Conservation (phyloP, 2,329 filamentous ascomycete genomes). For the Trichoderma brevicompactum region DNA sequence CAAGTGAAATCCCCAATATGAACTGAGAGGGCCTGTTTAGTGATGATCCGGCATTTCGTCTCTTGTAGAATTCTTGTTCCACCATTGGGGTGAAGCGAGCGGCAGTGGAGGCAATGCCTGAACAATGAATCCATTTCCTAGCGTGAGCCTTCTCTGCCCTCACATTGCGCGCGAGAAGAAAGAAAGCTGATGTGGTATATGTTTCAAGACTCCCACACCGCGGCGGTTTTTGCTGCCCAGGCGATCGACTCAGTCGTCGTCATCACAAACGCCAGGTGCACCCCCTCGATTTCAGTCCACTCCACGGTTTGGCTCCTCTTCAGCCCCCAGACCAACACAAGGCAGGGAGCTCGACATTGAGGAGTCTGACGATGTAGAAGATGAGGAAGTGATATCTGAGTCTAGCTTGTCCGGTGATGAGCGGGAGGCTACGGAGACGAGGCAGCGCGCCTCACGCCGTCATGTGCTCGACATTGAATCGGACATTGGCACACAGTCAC, state of each 20-base stretch:
- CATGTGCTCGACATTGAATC: slow-evolving; percentile 41
- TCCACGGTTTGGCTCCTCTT: slow-evolving; percentile 46
- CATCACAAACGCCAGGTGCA: slow-evolving; percentile 41
- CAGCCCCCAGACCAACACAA: slow-evolving; percentile 39
- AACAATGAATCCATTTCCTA: slow-evolving; percentile 29
- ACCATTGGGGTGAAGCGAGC: slow-evolving; percentile 16
- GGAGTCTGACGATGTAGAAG: too few species aligned
- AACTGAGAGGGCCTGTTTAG: not conserved
- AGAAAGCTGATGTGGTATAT: not conserved
- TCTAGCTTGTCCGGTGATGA: slow-evolving; percentile 26
- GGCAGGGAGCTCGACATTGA: slow-evolving; percentile 39
- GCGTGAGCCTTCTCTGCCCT: slow-evolving; percentile 14
- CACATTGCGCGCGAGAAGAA: not conserved
- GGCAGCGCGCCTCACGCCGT: slow-evolving; percentile 29
- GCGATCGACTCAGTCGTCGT: slow-evolving; percentile 39
- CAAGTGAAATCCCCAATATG: not conserved
- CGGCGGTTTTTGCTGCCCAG: slow-evolving; percentile 47
- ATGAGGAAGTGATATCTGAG: slow-evolving; percentile 33
- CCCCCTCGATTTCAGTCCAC: slow-evolving; percentile 45
- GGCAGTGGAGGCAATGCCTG: not conserved
- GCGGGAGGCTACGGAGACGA: slow-evolving; percentile 17
- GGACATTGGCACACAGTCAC: slow-evolving; percentile 32
- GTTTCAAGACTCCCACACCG: slow-evolving; percentile 45
- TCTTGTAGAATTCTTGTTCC: not conserved
- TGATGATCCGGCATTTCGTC: slow-evolving; percentile 7